These are phyloP conservation scores for Hanseniaspora valbyensis DNA, from an alignment of 805 yeast species.

Conservation along the genomic window DNA sequence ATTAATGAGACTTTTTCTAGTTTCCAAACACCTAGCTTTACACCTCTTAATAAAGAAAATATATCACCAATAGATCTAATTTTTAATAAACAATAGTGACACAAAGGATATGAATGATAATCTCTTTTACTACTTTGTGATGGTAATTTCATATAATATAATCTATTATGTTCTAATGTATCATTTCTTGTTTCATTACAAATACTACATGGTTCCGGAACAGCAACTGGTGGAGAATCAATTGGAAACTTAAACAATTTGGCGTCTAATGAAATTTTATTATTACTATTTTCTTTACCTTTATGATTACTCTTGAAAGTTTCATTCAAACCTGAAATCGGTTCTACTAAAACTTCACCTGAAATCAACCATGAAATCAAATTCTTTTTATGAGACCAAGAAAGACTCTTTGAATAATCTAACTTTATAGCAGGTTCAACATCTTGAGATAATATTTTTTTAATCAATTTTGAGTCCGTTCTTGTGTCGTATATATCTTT, in stretches of 20 bases:
- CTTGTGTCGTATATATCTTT: slow-evolving; percentile 33
- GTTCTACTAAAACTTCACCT: slow-evolving; percentile 74
- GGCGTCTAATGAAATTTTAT: slow-evolving; percentile 22
- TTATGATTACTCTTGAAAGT: slow-evolving; percentile 32
- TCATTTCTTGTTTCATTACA: slow-evolving; percentile 74
- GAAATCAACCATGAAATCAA: slow-evolving; percentile 62
- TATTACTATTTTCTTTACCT: background rate
- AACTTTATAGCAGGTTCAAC: slow-evolving; percentile 61
- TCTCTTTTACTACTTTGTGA: slow-evolving; percentile 22
- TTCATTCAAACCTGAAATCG: slow-evolving; percentile 74
- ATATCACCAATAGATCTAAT: slow-evolving; percentile 75
- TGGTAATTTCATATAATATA: slow-evolving; percentile 52
- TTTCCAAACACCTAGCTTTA: slow-evolving; percentile 52
- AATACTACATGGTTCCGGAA: slow-evolving; percentile 62
- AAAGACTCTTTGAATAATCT: slow-evolving; percentile 51
- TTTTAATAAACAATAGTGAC: slow-evolving; percentile 70
- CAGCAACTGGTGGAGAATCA: slow-evolving; percentile 59
- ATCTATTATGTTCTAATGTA: slow-evolving; percentile 62
- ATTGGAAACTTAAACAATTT: slow-evolving; percentile 36
- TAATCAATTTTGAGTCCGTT: slow-evolving; percentile 44
- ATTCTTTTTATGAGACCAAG: slow-evolving; percentile 51
- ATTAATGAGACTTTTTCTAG: slow-evolving; percentile 33
- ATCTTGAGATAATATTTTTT: slow-evolving; percentile 60
- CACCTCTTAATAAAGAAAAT: slow-evolving; percentile 60
- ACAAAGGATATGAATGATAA: slow-evolving; percentile 48